Evolutionary conservation across 768 basidiomycete genomes (phyloP).

Genomic region (Boletus tylopilopsis): DNA sequence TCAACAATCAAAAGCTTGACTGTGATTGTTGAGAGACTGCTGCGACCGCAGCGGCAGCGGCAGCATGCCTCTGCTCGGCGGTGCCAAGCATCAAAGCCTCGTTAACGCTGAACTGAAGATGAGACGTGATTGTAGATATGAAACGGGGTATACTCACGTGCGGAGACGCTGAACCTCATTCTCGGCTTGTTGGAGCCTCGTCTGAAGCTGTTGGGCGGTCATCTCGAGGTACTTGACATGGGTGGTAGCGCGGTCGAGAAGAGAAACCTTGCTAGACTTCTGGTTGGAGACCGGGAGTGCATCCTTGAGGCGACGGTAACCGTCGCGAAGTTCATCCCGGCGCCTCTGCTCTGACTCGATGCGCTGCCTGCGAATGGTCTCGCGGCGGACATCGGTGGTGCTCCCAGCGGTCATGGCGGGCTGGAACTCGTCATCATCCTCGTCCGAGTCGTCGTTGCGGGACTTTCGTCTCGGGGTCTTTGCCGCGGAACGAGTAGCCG

Average conservation of each 20-base stretch:
- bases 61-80: slow-evolving; percentile 66
- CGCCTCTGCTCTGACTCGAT: slow-evolving; percentile 93
- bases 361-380: slow-evolving; percentile 87
- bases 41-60: slow-evolving; percentile 52
- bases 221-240: slow-evolving; percentile 88
- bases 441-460: slow-evolving; percentile 66
- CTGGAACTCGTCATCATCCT: slow-evolving; percentile 74
- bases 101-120: slow-evolving; percentile 51
- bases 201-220: slow-evolving; percentile 70
- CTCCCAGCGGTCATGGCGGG: slow-evolving; percentile 41
- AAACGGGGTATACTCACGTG: slow-evolving; percentile 35
- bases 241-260: slow-evolving; percentile 83
- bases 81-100: slow-evolving; percentile 87
- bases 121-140: background rate
- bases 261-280: slow-evolving; percentile 88
- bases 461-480: slow-evolving; percentile 45
- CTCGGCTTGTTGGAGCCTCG: slow-evolving; percentile 73
- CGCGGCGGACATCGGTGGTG: slow-evolving; percentile 70
- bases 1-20: slow-evolving; percentile 43
- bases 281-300: slow-evolving; percentile 87
- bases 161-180: slow-evolving; percentile 77
- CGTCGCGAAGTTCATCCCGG: slow-evolving; percentile 89
- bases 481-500: slow-evolving; percentile 50
- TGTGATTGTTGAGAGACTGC: slow-evolving; percentile 44
- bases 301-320: slow-evolving; percentile 87